Base-by-base conservation (phyloP, 2,329 filamentous ascomycete genomes). In the Calonectria honghensis region DNA sequence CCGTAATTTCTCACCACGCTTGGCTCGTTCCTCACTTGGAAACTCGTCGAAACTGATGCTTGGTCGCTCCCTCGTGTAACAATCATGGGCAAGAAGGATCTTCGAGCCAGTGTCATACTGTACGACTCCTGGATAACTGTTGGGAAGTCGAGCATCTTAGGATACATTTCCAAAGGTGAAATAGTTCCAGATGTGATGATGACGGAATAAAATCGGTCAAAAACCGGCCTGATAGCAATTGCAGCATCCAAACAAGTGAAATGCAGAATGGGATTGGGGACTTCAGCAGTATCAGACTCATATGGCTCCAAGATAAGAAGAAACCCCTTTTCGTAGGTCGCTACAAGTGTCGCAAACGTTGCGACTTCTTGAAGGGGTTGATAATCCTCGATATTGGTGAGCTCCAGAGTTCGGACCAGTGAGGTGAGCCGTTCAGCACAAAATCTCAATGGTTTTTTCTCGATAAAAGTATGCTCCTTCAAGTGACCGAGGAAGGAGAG, bases 151-250 rank as follows among this genome's bases (percentile, higher is more conserved):
- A 99, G 92, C 96, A 99, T 99, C 82, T 98, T 98, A 0, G 97
- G 97, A 82, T 99, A 99, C 94, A 99, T 99, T 83, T 99, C 97
- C 4, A 99, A 87, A 0, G 97, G 97, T 1, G 97, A 98, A 75
- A 99, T 95, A 2, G 97, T 99, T 76, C 97, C 97, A 0, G 97
- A 98, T 0, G 97, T 99, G 83, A 99, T 98, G 82, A 99, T 98
- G 77, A 99, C 97, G 1, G 97, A 98, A 84, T 95, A 96, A 85
- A 99, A 99, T 67, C 97, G 93, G 74, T 99, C 96, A 82, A 99
- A 98, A 6, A 99, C 96, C 0, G 97, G 97, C 76, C 97, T 97
- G 82, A 99, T 99, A 52, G 97, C 97, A 78, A 99, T 99, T 0
- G 97, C 97, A 5, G 97, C 97, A 85, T 99, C 97, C 29, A 99